A percentile compares a stretch with the other conserved stretches of the same genome.
Evolutionary conservation across 495 filamentous ascomycete species (phyloP).

Genomic region (Penicillium canescens): DNA sequence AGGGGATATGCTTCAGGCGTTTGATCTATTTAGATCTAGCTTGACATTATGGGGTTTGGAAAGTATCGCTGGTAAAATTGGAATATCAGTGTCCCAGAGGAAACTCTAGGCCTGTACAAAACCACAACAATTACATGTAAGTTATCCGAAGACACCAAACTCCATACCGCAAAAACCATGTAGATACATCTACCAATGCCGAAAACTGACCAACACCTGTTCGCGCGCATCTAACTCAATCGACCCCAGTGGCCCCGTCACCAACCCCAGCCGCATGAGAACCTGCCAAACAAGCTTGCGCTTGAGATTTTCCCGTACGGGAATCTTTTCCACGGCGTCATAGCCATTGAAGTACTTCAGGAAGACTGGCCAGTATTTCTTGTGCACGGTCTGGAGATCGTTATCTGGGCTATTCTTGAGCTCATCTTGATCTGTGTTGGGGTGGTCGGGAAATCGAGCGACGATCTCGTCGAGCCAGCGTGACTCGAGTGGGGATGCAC

Average conservation of each 20-base stretch:
- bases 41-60: not conserved
- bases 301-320: constrained; percentile 78
- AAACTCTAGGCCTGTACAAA: constrained; percentile 3
- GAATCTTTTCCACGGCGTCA: constrained; percentile 84
- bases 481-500: constrained; percentile 61
- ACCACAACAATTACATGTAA: not conserved
- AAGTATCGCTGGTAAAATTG: not conserved
- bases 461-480: constrained; percentile 74
- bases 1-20: constrained; percentile 1
- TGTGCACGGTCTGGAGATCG: constrained; percentile 54
- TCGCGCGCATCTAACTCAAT: constrained; percentile 37
- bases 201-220: constrained; percentile 43
- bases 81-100: constrained; percentile 2
- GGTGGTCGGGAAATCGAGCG: constrained; percentile 47
- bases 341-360: constrained; percentile 85
- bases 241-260: constrained; percentile 30
- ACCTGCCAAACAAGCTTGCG: constrained; percentile 76
- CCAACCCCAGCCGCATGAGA: constrained; percentile 40
- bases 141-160: not conserved
- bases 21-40: not conserved
- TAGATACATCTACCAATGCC: constrained; percentile 40
- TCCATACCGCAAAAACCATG: not conserved
- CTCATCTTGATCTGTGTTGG: constrained; percentile 15
- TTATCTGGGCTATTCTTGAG: constrained; percentile 16
- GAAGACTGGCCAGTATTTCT: constrained; percentile 52